These are phyloP conservation scores for Gastrodia elata DNA, from an alignment of 106 monocot genomes.

Conservation along the genomic window DNA sequence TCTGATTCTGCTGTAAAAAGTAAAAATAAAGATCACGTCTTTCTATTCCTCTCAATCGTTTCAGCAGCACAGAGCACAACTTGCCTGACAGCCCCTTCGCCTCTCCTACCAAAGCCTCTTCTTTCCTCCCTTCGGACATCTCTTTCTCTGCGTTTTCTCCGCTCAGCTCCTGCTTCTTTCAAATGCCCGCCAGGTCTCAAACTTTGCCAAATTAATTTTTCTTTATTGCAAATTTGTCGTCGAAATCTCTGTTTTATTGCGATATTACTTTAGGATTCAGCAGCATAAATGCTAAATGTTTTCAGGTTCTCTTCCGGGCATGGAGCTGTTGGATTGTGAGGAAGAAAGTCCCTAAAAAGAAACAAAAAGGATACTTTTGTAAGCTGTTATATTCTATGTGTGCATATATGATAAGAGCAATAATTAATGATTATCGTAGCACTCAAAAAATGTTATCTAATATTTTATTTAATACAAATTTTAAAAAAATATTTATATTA, in stretches of 20 bases:
- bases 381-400: not conserved
- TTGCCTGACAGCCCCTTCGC: conserved; percentile 58
- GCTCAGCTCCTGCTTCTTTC: conserved; percentile 3
- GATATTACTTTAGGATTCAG: not conserved
- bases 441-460: too few species aligned
- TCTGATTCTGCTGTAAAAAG: not conserved
- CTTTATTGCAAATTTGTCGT: too few species aligned
- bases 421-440: too few species aligned
- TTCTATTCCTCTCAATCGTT: not conserved
- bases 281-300: not conserved
- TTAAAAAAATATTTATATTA: not conserved
- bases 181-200: not conserved
- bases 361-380: not conserved
- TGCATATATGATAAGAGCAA: too few species aligned
- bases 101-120: conserved; percentile 34
- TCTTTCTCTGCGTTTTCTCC: conserved; percentile 4
- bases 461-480: not conserved
- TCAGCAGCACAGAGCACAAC: conserved; percentile 32
- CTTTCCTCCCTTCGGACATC: not conserved
- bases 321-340: conserved; percentile 10
- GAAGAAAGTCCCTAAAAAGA: not conserved
- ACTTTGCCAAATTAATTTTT: not conserved
- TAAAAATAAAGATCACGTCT: too few species aligned
- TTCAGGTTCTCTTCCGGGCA: conserved; percentile 2
- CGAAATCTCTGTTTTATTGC: too few species aligned